Evolutionary conservation across 106 monocot genomes (phyloP).

Genomic region (Allium fistulosum): DNA sequence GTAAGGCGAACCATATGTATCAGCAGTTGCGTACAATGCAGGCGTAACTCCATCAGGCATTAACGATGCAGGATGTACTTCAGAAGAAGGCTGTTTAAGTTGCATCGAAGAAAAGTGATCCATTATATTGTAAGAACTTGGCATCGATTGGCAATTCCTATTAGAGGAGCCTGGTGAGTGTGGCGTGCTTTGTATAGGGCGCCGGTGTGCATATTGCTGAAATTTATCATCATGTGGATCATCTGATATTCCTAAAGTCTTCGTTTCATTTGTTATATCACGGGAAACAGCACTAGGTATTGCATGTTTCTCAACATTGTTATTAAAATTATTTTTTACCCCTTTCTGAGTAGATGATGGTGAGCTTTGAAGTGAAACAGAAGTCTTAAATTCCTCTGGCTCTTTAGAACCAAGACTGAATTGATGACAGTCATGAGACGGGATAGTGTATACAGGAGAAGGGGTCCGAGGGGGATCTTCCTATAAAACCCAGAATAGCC

Average conservation of each 20-base stretch:
- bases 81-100: constrained; percentile 29
- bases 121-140: constrained; percentile 5
- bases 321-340: constrained; percentile 4
- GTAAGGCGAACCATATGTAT: constrained; percentile 42
- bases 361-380: constrained; percentile 8
- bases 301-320: constrained; percentile 10
- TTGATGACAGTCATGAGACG: constrained; percentile 11
- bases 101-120: constrained; percentile 38
- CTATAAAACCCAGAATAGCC: constrained; percentile 27
- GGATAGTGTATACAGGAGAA: constrained; percentile 50
- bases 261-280: constrained; percentile 38
- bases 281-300: constrained; percentile 20
- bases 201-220: constrained; percentile 7
- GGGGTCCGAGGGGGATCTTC: constrained; percentile 59
- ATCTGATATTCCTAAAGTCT: constrained; percentile 38
- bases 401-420: constrained; percentile 31
- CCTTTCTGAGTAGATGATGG: constrained; percentile 22
- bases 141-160: constrained; percentile 20
- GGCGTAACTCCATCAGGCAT: constrained; percentile 34
- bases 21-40: constrained; percentile 32
- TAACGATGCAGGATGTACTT: constrained; percentile 29
- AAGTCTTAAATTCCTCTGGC: constrained; percentile 17
- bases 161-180: constrained; percentile 14
- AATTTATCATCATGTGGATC: constrained; percentile 30
- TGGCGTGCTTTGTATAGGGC: constrained; percentile 23